Base-by-base conservation (phyloP, 108 stramenopile species). In the Skeletonema menzelii region DNA sequence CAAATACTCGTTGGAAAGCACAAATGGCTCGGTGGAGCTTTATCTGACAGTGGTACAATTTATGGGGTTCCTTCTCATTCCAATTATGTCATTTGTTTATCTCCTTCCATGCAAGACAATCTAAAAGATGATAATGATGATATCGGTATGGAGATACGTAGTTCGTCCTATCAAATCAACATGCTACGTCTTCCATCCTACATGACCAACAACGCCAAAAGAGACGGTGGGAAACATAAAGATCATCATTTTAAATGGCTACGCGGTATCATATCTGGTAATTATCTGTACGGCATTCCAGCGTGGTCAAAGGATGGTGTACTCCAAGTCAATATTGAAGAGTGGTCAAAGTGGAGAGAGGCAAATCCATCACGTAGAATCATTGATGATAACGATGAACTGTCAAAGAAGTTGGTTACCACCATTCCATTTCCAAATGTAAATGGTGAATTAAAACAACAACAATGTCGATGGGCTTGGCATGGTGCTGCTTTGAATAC, bases 401-500 rank as follows among this genome's bases (percentile, higher is more conserved):
- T 56, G 0, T 73, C 34, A 1, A 20, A 37, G 5, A 13, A 19
- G 31, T 32, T 69, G 5, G 38, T 70, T 27, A 34, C 58, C 5
- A 32, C 58, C 2, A 22, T 73, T 27, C 63, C 72, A 40, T 58
- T 65, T n/a, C 72, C 72, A 61, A 27, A 63, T 4, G 59, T 27
- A 13, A 15, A 11, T 44, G n/a, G 14, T 20, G 56, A 46, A n/a
- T n/a, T n/a, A 47, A 11, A 63, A 38, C 56, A 24, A 6, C 10
- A 34, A 14, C 20, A 46, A 13, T 59, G 57, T 61, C 67, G 73
- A 71, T 95, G 94, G 94, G 87, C 86, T 72, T 96, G 91, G 91
- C 95, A 96, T 72, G 95, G 95, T 35, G 95, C 90, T 13, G 85
- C 86, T 22, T 63, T 93, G 31, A 91, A 91, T 70, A 62, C 68